Base-by-base conservation (phyloP, 371 early-diverging fungal genomes). In the Mycotypha africana region DNA sequence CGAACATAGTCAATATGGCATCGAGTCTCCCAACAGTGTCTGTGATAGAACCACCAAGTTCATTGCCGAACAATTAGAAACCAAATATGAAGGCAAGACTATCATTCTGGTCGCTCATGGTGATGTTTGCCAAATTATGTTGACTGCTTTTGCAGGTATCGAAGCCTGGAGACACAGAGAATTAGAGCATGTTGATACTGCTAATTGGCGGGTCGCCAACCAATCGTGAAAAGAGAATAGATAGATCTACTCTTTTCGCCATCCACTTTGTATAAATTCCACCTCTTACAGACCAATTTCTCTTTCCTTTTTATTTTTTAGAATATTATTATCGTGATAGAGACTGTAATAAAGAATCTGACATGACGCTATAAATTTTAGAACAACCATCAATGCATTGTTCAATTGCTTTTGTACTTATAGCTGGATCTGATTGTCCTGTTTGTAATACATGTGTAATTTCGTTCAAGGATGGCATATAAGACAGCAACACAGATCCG, bases 391-490 rank as follows among this genome's bases (percentile, higher is more conserved):
- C 90, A 12, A 88, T 76, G 45, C 92, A 89, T n/a, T 84, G 70
- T 51, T 88, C 86, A 30, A 91, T 65, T 6, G 88, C 92, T 81
- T 79, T 71, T 8, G 76, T 68, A 12, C 70, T 73, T 7, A 59
- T 52, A 11, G 75, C 59, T 10, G 59, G 51, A 17, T 75, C 79
- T 0, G 81, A 76, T 40, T 82, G 78, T 22, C 95, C 96, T n/a
- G 74, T 68, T 60, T 92, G 92, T 33, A 94, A 55, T 10, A 92
- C 62, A 60, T 92, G 90, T 4, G 95, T 91, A 34, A 95, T 79
- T 58, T 92, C 84, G 47, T 91, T 86, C 40, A 85, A 51, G 1
- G 88, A 85, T 20, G 95, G 91, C 95, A 95, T 93, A 49, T 82
- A 85, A 1, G 92, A 81, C n/a, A 95, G 47, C 15, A 92, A 65